Conservation (phyloP, 2,329 filamentous ascomycete species). For the Sporothrix phasma region DNA sequence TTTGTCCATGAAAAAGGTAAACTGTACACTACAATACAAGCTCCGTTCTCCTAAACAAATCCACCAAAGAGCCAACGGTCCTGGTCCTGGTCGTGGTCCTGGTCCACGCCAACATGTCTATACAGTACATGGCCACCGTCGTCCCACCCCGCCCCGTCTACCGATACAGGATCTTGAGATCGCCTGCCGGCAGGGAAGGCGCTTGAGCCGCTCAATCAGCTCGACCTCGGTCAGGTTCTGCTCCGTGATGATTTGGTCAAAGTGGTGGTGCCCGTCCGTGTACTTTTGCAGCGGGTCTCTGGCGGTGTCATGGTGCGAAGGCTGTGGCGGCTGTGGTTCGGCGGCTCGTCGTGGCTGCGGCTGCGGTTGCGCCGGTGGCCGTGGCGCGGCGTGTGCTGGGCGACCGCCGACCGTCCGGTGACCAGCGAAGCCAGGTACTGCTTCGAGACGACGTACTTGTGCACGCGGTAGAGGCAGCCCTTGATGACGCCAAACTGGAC, state of each 20-base stretch:
- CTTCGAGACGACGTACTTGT: slow-evolving; percentile 74
- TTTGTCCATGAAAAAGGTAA: not conserved
- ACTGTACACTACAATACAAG: no score
- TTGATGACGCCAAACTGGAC: slow-evolving; percentile 96
- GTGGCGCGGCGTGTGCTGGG: slow-evolving; percentile 17
- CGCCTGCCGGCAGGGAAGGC: slow-evolving; percentile 41
- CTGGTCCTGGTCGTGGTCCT: no score
- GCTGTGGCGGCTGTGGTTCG: slow-evolving; percentile 5
- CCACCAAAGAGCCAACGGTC: no score
- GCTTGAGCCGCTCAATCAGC: slow-evolving; percentile 58
- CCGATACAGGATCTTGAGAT: slow-evolving; percentile 45
- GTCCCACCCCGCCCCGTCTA: slow-evolving; percentile 20
- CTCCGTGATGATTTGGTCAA: slow-evolving; percentile 77
- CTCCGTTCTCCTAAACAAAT: no score
- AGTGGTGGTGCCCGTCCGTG: slow-evolving; percentile 63
- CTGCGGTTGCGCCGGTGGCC: not conserved
- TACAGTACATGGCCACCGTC: not conserved
- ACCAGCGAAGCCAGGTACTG: slow-evolving; percentile 49
- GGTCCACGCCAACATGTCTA: slow-evolving; percentile 1
- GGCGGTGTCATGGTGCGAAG: slow-evolving; percentile 18
- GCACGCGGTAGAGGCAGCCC: slow-evolving; percentile 82
- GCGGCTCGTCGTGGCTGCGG: slow-evolving; percentile 1
- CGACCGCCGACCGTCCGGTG: slow-evolving; percentile 41
- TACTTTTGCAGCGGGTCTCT: slow-evolving; percentile 53
- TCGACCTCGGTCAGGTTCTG: slow-evolving; percentile 59